These are phyloP conservation scores for Cutaneotrichosporon cavernicola DNA, from an alignment of 1,284 basidiomycete species.

Conservation along the genomic window DNA sequence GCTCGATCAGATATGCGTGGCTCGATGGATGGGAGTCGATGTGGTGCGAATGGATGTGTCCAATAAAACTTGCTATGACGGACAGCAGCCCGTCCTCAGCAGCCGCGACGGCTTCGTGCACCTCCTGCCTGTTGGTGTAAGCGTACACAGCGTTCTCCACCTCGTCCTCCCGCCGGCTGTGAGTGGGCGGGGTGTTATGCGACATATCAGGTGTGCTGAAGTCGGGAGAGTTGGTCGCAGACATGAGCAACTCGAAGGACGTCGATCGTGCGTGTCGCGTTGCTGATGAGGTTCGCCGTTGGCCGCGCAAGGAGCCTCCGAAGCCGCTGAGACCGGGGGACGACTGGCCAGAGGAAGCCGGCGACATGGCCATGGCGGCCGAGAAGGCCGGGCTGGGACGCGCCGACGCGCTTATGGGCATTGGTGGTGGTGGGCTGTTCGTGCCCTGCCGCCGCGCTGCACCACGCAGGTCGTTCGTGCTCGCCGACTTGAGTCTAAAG, in stretches of 20 bases:
- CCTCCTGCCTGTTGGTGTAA: slow-evolving; percentile 33
- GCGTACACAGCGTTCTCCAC: slow-evolving; percentile 15
- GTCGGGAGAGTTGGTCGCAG: slow-evolving; percentile 12
- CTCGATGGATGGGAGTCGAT: slow-evolving; percentile 83
- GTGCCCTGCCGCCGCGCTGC: slow-evolving; percentile 41
- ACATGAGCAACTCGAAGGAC: slow-evolving; percentile 13
- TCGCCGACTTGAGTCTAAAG: slow-evolving; percentile 53
- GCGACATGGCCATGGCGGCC: not conserved
- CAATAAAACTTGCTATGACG: slow-evolving; percentile 93
- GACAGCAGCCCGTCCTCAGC: slow-evolving; percentile 88
- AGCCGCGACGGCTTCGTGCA: slow-evolving; percentile 55
- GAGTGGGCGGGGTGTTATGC: slow-evolving; percentile 12
- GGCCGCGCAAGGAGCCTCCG: slow-evolving; percentile 15
- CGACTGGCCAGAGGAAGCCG: slow-evolving; percentile 26
- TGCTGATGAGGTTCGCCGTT: slow-evolving; percentile 4
- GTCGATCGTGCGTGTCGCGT: slow-evolving; percentile 10
- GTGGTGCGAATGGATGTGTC: slow-evolving; percentile 90
- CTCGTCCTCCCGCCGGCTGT: not conserved
- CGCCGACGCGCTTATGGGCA: slow-evolving; percentile 7
- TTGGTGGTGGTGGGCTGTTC: slow-evolving; percentile 43
- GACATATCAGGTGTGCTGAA: slow-evolving; percentile 11
- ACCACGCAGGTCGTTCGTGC: slow-evolving; percentile 60
- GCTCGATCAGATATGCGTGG: slow-evolving; percentile 88
- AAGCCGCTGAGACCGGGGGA: slow-evolving; percentile 26
- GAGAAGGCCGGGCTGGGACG: slow-evolving; percentile 21